Conservation (phyloP, 495 filamentous ascomycete species). For the Penicillium pancosmium region DNA sequence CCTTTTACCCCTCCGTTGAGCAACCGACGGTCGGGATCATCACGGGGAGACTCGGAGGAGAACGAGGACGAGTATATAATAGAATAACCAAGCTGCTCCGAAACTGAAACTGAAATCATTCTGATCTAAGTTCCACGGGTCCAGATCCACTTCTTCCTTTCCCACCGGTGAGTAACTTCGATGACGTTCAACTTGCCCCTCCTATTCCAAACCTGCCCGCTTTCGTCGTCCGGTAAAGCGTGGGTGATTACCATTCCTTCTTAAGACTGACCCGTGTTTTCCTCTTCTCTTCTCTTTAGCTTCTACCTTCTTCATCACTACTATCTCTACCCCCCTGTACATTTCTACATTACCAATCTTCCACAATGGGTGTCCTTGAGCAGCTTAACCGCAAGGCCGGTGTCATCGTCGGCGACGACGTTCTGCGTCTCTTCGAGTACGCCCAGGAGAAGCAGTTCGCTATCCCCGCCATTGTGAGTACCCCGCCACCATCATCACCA, state of each 20-base stretch:
- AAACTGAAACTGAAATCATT: conserved; percentile 22
- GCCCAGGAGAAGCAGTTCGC: conserved; percentile 83
- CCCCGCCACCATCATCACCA: not conserved
- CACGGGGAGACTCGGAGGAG: conserved; percentile 2
- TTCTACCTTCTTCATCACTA: conserved; percentile 3
- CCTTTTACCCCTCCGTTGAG: not conserved
- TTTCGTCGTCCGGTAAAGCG: conserved; percentile 32
- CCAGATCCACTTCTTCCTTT: conserved; percentile 13
- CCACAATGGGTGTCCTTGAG: conserved; percentile 66
- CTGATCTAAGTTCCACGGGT: conserved; percentile 25
- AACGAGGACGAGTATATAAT: conserved; percentile 1
- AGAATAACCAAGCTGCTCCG: no score
- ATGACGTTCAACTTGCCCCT: conserved; percentile 34
- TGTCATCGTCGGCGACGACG: conserved; percentile 87
- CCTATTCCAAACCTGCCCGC: conserved; percentile 28
- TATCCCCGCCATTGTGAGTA: conserved; percentile 83
- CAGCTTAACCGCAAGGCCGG: conserved; percentile 76
- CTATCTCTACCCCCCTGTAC: conserved; percentile 13
- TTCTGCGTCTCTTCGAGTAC: conserved; percentile 77
- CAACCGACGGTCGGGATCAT: conserved; percentile 1
- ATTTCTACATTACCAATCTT: conserved; percentile 17
- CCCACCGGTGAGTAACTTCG: conserved; percentile 30
- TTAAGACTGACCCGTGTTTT: conserved; percentile 10
- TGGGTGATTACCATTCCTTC: conserved; percentile 15
- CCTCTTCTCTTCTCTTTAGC: conserved; percentile 4